Evolutionary conservation across 176 grass and related monocot genomes (phyloP), one percentile per base, ranked within the genome.

Genomic region (Phoenix roebelenii): DNA sequence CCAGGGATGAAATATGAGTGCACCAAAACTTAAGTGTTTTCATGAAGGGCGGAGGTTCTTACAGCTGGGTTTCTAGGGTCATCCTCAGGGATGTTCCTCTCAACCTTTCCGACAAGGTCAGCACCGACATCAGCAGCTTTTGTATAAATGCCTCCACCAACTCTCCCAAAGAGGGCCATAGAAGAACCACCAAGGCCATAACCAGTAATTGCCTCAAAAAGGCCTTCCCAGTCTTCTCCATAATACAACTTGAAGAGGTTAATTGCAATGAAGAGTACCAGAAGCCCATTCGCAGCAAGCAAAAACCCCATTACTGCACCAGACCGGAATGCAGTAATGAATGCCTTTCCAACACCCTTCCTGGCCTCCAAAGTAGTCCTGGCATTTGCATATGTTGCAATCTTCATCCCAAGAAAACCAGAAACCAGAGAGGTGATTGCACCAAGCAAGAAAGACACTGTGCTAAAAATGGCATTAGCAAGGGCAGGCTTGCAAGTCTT

Each of bases 111-210:
- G 50, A 95, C 89, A 60, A 95, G 82, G 61, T 95, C 89, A 63
- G 89, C 89, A 50, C 89, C 89, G 72, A 95, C 89, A 70, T 95
- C 89, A 67, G 89, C 89, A 95, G 89, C 89, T 74, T 95, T 95
- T 4, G 89, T 95, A 50, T 95, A 95, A 64, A 95, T 95, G 3
- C 89, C 89, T 51, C 89, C 89, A 66, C 82, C 89, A 77, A 95
- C 89, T 82, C 89, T 86, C 22, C 89, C 89, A 60, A 95, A 95
- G 63, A 95, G 83, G 28, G 89, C 89, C 89, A 95, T 95, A 22
- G 89, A 95, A 48, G 89, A 95, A 61, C 89, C 89, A 50, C 89
- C 85, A 17, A 95, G 89, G 63, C 89, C 89, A 72, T 95, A 95
- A 63, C 89, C 89, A 65, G 89, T 95, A 50, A 95, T 95, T 59